Base-by-base conservation (phyloP, 805 yeast genomes). In the Myxozyma monticola region DNA sequence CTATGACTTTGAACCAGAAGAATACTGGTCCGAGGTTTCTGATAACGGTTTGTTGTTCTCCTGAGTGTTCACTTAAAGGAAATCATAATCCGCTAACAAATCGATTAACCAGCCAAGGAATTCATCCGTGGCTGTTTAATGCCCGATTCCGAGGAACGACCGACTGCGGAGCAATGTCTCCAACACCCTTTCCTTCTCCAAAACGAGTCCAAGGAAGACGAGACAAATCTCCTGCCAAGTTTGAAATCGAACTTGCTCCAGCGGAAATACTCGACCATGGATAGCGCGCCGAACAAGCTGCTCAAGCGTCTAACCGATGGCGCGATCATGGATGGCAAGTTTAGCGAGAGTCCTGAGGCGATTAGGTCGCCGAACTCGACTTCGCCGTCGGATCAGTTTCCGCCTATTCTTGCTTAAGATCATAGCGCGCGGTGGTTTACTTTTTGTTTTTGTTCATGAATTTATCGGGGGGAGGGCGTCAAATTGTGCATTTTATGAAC, bases 1-100 rank as follows among this genome's bases (percentile, higher is more conserved):
- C 51, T 83, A 72, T 60, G 69, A 71, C 48, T 80, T 80, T 56
- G 84, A 80, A 51, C 85, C 86, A n/a, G 76, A 72, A 3, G 77
- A 75, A 55, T 75, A 78, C 61, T 77, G 85, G 83, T 66, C 63
- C 22, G 72, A 73, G 45, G 75, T 80, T 20, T 72, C 81, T 15
- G 61, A 63, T 2, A 69, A 70, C n/a, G 84, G 56, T 51, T 43
- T n/a, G 46, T 15, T 4, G n/a, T 12, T 2, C 10, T 17, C 37
- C 7, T 2, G 12, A 10, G 36, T 14, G 2, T 15, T 24, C 14
- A 20, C 9, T 14, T 28, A 24, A 18, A 15, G 5, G 17, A 24
- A 21, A n/a, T 12, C 22, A 20, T 4, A 37, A 26, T 26, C 29
- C 6, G 29, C n/a, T 26, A 26, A 26, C 29, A 26, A 24, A 36